phyloP scores from a whole-genome alignment of 108 stramenopile species.

The Heterococcus sp. region DNA sequence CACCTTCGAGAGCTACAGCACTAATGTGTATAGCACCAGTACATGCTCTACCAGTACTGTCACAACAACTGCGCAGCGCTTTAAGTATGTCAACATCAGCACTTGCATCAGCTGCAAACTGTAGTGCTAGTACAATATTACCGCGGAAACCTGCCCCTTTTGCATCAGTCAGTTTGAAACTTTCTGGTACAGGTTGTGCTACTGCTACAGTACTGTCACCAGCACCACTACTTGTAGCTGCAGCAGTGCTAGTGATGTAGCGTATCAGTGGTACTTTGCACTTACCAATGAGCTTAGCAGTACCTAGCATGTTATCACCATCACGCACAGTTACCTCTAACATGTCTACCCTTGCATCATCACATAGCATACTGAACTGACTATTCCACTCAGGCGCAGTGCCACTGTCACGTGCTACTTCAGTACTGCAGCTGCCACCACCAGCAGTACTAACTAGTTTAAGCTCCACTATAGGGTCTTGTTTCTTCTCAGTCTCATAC shows the following conservation, averaged over 20 bases:
- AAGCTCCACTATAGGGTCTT: slow-evolving; percentile 11
- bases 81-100: no score
- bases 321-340: slow-evolving; percentile 3
- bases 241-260: not conserved
- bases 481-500: slow-evolving; percentile 1
- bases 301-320: not conserved
- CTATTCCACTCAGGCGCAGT: slow-evolving; percentile 5
- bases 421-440: not conserved
- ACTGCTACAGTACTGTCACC: not conserved
- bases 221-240: not conserved
- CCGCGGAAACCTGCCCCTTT: slow-evolving; percentile 7
- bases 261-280: slow-evolving; percentile 18
- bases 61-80: no score
- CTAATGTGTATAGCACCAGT: no score
- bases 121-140: not conserved
- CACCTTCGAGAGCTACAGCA: no score
- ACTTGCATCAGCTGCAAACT: slow-evolving; percentile 10
- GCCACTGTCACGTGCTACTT: not conserved
- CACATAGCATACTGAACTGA: slow-evolving; percentile 15
- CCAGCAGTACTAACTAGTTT: slow-evolving; percentile 8
- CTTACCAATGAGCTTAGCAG: not conserved
- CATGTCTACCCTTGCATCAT: slow-evolving; percentile 13
- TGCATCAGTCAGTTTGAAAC: slow-evolving; percentile 17
- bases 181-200: slow-evolving; percentile 1
- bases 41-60: no score